Evolutionary conservation across 768 basidiomycete genomes (phyloP), one percentile per base, ranked within the genome.

Genomic region (Agaricus subrufescens): DNA sequence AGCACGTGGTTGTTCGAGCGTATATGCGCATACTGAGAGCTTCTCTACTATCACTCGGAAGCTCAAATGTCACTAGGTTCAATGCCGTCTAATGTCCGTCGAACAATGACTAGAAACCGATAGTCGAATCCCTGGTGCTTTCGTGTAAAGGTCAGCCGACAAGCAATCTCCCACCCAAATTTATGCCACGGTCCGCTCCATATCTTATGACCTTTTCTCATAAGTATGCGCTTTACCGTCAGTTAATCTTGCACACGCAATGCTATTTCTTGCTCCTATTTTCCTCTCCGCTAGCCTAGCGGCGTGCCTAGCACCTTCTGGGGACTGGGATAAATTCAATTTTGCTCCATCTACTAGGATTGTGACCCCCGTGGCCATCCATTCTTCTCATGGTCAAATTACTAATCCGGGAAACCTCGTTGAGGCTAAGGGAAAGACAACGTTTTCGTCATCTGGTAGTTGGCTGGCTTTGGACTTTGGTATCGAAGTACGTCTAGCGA

Each of bases 401-500:
- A 50, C 53, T 0, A 65, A 70, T 46, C 62, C 73, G 1, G 52
- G 68, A 6, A 63, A 60, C 2, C 70, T 81, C 4, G 62, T 79
- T 4, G 59, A 60, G 4, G 68, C 70, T 15, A 60, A 61, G 3
- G 76, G 72, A 0, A 66, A 63, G 30, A 74, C 78, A 2, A 79
- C 74, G 1, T 58, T 83, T 15, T 46, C 57, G 5, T 72, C 69
- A 1, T 68, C 70, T 46, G 74, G 73, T 8, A 73, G 78, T 0
- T 83, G 75, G 74, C 54, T 84, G 14, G 73, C 80, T 0, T 66
- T 83, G 49, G 82, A 85, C 63, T 85, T 79, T 59, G 82, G 83
- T 0, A 58, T 73, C 15, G 82, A 84, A 70, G 81, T 80, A 27
- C 37, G 71, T 56, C 38, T 8, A 34, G 45, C 37, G 4, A 12